These are phyloP conservation scores for Oryza glumipatula DNA, from an alignment of 176 grass and related monocot species.

Conservation along the genomic window DNA sequence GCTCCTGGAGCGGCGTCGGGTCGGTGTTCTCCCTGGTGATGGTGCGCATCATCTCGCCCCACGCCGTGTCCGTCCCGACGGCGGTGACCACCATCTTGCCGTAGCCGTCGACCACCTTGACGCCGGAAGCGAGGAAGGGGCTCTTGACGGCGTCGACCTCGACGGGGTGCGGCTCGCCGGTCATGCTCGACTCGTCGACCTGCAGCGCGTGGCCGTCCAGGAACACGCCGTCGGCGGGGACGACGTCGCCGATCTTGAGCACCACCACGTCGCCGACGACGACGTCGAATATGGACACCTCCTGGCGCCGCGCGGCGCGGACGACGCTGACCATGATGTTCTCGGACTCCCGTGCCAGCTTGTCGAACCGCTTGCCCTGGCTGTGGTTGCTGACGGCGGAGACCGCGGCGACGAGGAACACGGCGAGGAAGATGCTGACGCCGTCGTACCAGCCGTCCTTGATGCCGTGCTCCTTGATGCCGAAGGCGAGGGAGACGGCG, in stretches of 20 bases:
- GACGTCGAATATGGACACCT: conserved; percentile 60
- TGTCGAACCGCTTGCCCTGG: conserved; percentile 59
- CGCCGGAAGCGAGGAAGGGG: conserved; percentile 75
- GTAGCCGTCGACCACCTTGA: conserved; percentile 77
- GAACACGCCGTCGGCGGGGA: conserved; percentile 67
- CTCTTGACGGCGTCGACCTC: conserved; percentile 41
- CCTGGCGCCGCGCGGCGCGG: conserved; percentile 42
- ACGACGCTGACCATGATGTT: conserved; percentile 52
- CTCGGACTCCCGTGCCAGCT: conserved; percentile 45
- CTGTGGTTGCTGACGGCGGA: conserved; percentile 73
- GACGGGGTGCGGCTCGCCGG: conserved; percentile 69
- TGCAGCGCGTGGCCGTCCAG: conserved; percentile 59
- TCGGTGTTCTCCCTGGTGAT: conserved; percentile 60
- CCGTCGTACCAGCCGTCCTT: conserved; percentile 80
- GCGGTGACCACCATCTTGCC: conserved; percentile 73
- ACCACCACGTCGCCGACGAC: conserved; percentile 70
- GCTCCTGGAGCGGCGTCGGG: conserved; percentile 75
- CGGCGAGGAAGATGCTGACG: conserved; percentile 74
- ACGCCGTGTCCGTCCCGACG: conserved; percentile 66
- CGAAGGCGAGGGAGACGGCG: conserved; percentile 65
- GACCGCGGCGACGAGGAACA: conserved; percentile 59
- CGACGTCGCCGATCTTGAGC: conserved; percentile 69
- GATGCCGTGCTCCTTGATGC: conserved; percentile 70
- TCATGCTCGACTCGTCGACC: conserved; percentile 93
- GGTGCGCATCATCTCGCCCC: conserved; percentile 92